Conservation (phyloP, 2,329 filamentous ascomycete species). For the Orbilia brochopaga region DNA sequence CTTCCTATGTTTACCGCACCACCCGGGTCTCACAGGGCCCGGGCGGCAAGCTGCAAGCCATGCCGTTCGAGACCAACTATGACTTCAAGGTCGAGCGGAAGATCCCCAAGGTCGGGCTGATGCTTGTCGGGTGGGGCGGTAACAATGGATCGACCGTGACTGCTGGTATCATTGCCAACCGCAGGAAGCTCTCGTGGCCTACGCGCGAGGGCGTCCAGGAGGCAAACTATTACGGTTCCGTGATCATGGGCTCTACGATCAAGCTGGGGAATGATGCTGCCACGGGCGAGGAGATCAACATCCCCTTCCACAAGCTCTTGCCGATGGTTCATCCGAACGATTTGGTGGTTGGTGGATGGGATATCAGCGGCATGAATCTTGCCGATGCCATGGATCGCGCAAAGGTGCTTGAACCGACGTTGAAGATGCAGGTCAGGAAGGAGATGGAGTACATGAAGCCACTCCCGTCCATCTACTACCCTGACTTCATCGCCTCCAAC, state of each 20-base stretch:
- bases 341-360: slow-evolving; percentile 93
- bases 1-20: slow-evolving; percentile 95
- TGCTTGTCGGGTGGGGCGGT: slow-evolving; percentile 96
- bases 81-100: slow-evolving; percentile 97
- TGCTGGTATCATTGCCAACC: slow-evolving; percentile 95
- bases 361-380: slow-evolving; percentile 90
- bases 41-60: slow-evolving; percentile 79
- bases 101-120: slow-evolving; percentile 90
- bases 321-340: slow-evolving; percentile 98
- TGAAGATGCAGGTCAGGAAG: slow-evolving; percentile 89
- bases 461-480: slow-evolving; percentile 95
- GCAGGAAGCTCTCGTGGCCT: slow-evolving; percentile 83
- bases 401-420: slow-evolving; percentile 88
- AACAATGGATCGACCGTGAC: slow-evolving; percentile 99
- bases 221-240: slow-evolving; percentile 97
- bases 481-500: slow-evolving; percentile 98
- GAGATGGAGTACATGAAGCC: slow-evolving; percentile 89
- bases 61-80: slow-evolving; percentile 86
- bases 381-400: slow-evolving; percentile 94
- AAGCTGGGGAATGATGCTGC: slow-evolving; percentile 89
- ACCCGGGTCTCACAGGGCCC: slow-evolving; percentile 76
- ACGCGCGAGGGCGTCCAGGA: slow-evolving; percentile 84
- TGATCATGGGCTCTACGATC: slow-evolving; percentile 95
- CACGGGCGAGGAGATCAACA: slow-evolving; percentile 88
- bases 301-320: slow-evolving; percentile 90